Evolutionary conservation across 179 eudicot genomes (phyloP).

Genomic region (Corrigiola litoralis): DNA sequence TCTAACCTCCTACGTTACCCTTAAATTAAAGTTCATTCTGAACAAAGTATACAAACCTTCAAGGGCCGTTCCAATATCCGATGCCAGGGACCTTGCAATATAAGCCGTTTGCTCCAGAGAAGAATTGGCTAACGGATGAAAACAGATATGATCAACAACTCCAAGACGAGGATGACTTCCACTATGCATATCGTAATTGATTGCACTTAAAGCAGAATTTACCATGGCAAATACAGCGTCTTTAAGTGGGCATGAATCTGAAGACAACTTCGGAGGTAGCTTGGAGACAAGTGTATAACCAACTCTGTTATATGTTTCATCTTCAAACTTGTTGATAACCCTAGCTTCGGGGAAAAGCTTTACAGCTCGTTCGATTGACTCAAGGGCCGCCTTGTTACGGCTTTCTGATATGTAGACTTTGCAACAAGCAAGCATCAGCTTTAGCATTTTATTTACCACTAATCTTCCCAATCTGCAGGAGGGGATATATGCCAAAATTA

Average conservation of each 20-base stretch:
- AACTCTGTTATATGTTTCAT: slow-evolving; percentile 76
- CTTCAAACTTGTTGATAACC: slow-evolving; percentile 68
- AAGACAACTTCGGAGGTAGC: slow-evolving; percentile 22
- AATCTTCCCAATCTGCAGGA: slow-evolving; percentile 19
- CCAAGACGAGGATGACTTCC: slow-evolving; percentile 91
- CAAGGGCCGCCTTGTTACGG: slow-evolving; percentile 65
- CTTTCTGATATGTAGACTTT: slow-evolving; percentile 90
- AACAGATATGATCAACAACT: slow-evolving; percentile 73
- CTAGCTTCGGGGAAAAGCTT: slow-evolving; percentile 52
- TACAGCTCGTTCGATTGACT: slow-evolving; percentile 68
- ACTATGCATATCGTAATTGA: slow-evolving; percentile 56
- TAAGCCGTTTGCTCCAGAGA: slow-evolving; percentile 47
- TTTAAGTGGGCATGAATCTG: slow-evolving; percentile 34
- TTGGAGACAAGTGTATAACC: slow-evolving; percentile 87
- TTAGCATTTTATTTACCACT: slow-evolving; percentile 41
- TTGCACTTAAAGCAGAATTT: slow-evolving; percentile 53
- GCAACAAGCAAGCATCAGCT: slow-evolving; percentile 67
- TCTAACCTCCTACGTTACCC: too few species aligned
- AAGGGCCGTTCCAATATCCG: slow-evolving; percentile 50
- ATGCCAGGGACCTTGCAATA: slow-evolving; percentile 59
- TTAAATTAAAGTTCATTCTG: too few species aligned
- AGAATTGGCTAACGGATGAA: slow-evolving; percentile 50
- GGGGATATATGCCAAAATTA: slow-evolving; percentile 14
- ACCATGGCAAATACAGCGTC: slow-evolving; percentile 66
- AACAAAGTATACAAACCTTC: slow-evolving; percentile 48